These are phyloP conservation scores for Saprolegnia diclina DNA, from an alignment of 352 stramenopile species.

Conservation along the genomic window DNA sequence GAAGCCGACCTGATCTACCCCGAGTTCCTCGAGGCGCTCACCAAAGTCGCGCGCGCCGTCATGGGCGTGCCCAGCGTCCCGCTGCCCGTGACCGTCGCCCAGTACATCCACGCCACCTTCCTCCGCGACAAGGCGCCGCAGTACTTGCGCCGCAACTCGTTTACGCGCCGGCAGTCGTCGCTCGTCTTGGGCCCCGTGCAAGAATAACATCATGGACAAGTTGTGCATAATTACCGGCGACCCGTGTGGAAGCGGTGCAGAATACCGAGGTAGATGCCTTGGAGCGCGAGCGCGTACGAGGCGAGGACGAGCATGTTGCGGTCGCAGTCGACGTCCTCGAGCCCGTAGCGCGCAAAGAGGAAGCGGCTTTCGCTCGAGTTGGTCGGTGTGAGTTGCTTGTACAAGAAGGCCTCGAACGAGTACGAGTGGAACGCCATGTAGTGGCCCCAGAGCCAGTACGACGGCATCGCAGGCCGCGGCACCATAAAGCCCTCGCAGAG, in stretches of 20 bases:
- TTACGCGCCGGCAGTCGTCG: too few relatives aligned
- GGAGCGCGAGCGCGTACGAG: slow-evolving; percentile 29
- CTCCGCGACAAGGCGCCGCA: background rate
- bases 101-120: slow-evolving; percentile 22
- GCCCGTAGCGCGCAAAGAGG: slow-evolving; percentile 27
- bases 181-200: too few relatives aligned
- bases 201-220: too few relatives aligned
- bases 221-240: slow-evolving; percentile 30
- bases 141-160: too few relatives aligned
- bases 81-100: slow-evolving; percentile 7
- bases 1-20: slow-evolving; percentile 44
- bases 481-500: slow-evolving; percentile 53
- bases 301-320: slow-evolving; percentile 34
- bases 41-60: slow-evolving; percentile 22
- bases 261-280: slow-evolving; percentile 41
- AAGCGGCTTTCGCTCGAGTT: slow-evolving; percentile 25
- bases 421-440: slow-evolving; percentile 60
- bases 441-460: slow-evolving; percentile 46
- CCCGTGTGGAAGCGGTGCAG: slow-evolving; percentile 57
- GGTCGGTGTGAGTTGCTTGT: slow-evolving; percentile 39
- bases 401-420: slow-evolving; percentile 48
- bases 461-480: slow-evolving; percentile 35
- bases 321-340: slow-evolving; percentile 32
- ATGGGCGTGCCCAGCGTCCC: background rate
- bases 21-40: slow-evolving; percentile 54